Evolutionary conservation across 2,329 filamentous ascomycete species (phyloP), one percentile per base, ranked within the genome.

Genomic region (Knufia fluminis): DNA sequence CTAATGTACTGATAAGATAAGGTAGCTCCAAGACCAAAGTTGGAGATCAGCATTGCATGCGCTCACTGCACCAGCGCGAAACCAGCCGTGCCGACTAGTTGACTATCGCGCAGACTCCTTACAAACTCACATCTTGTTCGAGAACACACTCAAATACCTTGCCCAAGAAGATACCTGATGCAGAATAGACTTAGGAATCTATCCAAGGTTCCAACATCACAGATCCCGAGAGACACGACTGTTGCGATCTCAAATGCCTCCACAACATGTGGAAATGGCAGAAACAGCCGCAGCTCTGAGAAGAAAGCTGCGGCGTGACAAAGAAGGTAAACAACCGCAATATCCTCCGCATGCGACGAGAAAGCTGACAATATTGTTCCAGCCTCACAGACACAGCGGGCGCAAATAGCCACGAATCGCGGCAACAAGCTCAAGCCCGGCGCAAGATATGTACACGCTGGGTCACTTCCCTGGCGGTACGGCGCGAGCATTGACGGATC

Each of bases 351-450:
- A 48, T 32, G 24, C 2, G 22, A 17, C 45, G 50, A 57, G 48
- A 57, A 50, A 32, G 43, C 40, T 54, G 51, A 32, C 26, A 12
- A 28, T 12, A 28, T 6, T 12, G 12, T 28, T 12, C 26, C 26
- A 28, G 26, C n/a, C n/a, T 28, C 26, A 28, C 26, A 12, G 26
- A 6, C 26, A 12, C 26, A 28, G 44, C 66, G 70, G 39, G 75
- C 79, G 56, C 69, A 69, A 22, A 68, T 72, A 50, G 72, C 74
- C 46, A 76, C 75, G 46, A 80, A 80, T 61, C 72, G 77, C 60
- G 77, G 76, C 50, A 79, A 82, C 62, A 82, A 81, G 63, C 68
- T 82, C 57, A 75, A 75, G 62, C 71, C 71, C 52, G 77, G 78
- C 59, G 75, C 78, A 20, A 70, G 70, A 53, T 73, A 76, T 61